A percentile compares a stretch with the other conserved stretches of the same genome.
These are phyloP conservation scores for Kwoniella mangroviensis DNA, from an alignment of 768 basidiomycete genomes.

Conservation along the genomic window DNA sequence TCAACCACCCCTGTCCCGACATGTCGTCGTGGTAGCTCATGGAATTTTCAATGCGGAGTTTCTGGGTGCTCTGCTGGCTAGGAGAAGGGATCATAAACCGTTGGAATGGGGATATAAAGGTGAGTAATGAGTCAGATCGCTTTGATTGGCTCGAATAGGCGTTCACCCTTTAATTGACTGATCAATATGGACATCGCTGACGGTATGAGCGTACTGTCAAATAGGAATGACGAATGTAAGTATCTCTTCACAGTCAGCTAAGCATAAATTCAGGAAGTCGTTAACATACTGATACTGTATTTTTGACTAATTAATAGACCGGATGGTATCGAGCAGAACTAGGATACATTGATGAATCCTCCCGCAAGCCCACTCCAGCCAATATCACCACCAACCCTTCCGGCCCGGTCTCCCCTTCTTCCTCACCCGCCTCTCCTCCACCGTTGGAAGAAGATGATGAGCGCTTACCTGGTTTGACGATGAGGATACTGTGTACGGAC, in stretches of 20 bases:
- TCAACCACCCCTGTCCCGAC: conserved; percentile 34
- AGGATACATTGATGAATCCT: conserved; percentile 45
- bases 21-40: conserved; percentile 59
- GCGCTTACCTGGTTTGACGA: conserved; percentile 25
- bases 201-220: neutral
- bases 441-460: conserved; percentile 22
- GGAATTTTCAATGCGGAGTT: conserved; percentile 60
- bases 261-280: too few species aligned
- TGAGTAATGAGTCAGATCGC: too few species aligned
- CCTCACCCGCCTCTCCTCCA: conserved; percentile 32
- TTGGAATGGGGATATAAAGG: conserved; percentile 53
- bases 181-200: neutral
- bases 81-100: conserved; percentile 41
- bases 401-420: conserved; percentile 40
- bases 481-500: conserved; percentile 54
- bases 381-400: conserved; percentile 35
- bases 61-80: conserved; percentile 55
- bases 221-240: conserved; percentile 56
- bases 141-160: too few species aligned
- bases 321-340: conserved; percentile 55
- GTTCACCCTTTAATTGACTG: too few species aligned
- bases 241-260: too few species aligned
- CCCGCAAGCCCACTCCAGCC: conserved; percentile 19
- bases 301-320: conserved; percentile 32
- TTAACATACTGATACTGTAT: neutral